Conservation (phyloP, 1,139 yeast genomes). For the Nakaseomyces delphensis region DNA sequence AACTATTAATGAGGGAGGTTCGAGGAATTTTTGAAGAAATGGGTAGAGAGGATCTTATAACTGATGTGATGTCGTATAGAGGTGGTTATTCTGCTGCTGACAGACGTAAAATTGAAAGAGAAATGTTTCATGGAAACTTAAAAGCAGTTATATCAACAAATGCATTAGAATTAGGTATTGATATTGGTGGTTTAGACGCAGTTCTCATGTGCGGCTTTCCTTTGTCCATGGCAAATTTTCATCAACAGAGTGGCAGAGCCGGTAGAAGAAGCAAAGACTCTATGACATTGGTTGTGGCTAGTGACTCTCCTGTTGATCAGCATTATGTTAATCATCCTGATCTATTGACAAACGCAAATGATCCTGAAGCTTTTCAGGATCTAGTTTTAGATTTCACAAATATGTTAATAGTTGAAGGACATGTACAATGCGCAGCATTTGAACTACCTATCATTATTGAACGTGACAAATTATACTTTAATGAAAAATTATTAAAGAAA, state of each 20-base stretch:
- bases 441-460: slow-evolving; percentile 57
- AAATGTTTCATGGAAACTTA: slow-evolving; percentile 80
- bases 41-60: slow-evolving; percentile 39
- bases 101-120: slow-evolving; percentile 75
- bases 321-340: slow-evolving; percentile 67
- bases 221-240: slow-evolving; percentile 69
- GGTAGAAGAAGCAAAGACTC: slow-evolving; percentile 76
- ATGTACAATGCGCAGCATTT: slow-evolving; percentile 89
- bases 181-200: slow-evolving; percentile 84
- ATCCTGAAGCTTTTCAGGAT: slow-evolving; percentile 38
- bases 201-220: slow-evolving; percentile 93
- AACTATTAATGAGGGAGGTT: slow-evolving; percentile 75
- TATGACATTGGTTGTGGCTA: slow-evolving; percentile 73
- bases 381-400: slow-evolving; percentile 46
- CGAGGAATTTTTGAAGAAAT: slow-evolving; percentile 41
- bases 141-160: slow-evolving; percentile 89
- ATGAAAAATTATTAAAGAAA: slow-evolving; percentile 32
- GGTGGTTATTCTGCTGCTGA: slow-evolving; percentile 90
- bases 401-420: slow-evolving; percentile 58
- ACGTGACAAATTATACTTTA: slow-evolving; percentile 52
- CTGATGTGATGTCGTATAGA: slow-evolving; percentile 81
- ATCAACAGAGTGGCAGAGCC: slow-evolving; percentile 95
- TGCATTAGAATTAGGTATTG: slow-evolving; percentile 92
- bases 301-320: slow-evolving; percentile 80
- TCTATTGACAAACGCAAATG: slow-evolving; percentile 43